Base-by-base conservation (phyloP, 2,329 filamentous ascomycete genomes). In the Nothomitra cinnamomea region DNA sequence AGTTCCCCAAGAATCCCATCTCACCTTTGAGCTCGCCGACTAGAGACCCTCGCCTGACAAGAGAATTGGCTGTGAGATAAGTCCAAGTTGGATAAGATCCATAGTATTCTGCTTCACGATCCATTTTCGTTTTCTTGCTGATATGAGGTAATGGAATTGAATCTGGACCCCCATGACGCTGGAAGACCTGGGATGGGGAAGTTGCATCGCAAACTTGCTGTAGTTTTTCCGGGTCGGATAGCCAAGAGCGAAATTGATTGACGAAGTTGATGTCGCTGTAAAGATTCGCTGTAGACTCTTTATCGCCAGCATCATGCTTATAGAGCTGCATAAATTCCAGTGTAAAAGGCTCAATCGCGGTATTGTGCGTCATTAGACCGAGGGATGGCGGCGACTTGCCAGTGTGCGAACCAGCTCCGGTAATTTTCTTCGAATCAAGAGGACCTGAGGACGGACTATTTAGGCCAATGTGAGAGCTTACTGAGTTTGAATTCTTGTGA, bases 401-500 rank as follows among this genome's bases (percentile, higher is more conserved):
- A 72, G 67, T 83, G 74, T 60, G 71, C 67, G 64, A 74, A 61
- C 66, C 75, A 61, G 71, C 82, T 65, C 63, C 74, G 57, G 69
- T 81, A 67, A 69, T 79, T 63, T 83, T 87, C 54, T 77, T 73
- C 32, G 72, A 69, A 53, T 77, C 74, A 56, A 28, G 24, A 2
- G 52, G 13, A 19, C 36, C 50, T 17, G 32, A 4, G 10, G 24
- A 47, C 13, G 38, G 32, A 10, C 52, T 43, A 36, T 53, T 19
- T 17, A 47, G 17, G 35, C 77, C 70, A 24, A 78, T 73, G 51
- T 82, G 72, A n/a, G 82, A 83, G 60, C 79, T 81, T 58, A 86
- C 70, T 1, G 89, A 94, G 55, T 83, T 81, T 32, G 82, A 88
- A 0, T 85, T 68, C 58, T 85, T 85, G 70, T 95, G 90, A 49